These are phyloP conservation scores for Lepidium africanum DNA, from an alignment of 345 rosid species.

Conservation along the genomic window DNA sequence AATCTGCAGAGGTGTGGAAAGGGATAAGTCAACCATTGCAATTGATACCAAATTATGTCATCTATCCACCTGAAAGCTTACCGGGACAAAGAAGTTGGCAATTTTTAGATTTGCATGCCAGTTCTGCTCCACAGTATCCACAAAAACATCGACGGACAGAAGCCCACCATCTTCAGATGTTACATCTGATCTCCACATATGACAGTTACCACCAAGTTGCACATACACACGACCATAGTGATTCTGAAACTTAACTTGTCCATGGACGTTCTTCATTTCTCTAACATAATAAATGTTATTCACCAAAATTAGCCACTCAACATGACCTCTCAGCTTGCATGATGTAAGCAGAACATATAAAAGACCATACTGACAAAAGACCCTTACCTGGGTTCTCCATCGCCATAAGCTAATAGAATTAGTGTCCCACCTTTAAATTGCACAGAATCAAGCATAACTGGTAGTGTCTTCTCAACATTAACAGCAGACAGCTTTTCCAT, in stretches of 20 bases:
- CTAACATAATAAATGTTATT: conserved; percentile 35
- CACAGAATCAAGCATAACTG: conserved; percentile 81
- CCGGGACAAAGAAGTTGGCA: conserved; percentile 88
- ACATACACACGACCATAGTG: conserved; percentile 73
- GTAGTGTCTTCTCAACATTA: conserved; percentile 59
- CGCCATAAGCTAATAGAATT: conserved; percentile 83
- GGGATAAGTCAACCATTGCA: conserved; percentile 10
- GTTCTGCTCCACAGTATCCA: conserved; percentile 68
- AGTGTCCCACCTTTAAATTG: conserved; percentile 81
- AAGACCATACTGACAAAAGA: not conserved
- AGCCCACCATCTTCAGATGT: conserved; percentile 86
- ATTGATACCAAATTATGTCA: not conserved
- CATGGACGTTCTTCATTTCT: conserved; percentile 76
- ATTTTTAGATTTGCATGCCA: conserved; percentile 91
- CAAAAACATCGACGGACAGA: conserved; percentile 87
- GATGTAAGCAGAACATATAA: not conserved
- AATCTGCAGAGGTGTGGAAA: conserved; percentile 45
- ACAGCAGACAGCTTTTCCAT: conserved; percentile 47
- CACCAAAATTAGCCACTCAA: conserved; percentile 17
- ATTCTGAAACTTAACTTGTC: conserved; percentile 85
- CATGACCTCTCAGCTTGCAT: not conserved
- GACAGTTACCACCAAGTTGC: conserved; percentile 82
- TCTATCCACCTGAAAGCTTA: conserved; percentile 31
- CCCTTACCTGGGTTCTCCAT: conserved; percentile 78
- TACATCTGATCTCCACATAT: conserved; percentile 75